Percentiles rank a stretch among this genome's conserved stretches.
phyloP scores from a whole-genome alignment of 352 stramenopile genomes.

The Pythium periplocum region DNA sequence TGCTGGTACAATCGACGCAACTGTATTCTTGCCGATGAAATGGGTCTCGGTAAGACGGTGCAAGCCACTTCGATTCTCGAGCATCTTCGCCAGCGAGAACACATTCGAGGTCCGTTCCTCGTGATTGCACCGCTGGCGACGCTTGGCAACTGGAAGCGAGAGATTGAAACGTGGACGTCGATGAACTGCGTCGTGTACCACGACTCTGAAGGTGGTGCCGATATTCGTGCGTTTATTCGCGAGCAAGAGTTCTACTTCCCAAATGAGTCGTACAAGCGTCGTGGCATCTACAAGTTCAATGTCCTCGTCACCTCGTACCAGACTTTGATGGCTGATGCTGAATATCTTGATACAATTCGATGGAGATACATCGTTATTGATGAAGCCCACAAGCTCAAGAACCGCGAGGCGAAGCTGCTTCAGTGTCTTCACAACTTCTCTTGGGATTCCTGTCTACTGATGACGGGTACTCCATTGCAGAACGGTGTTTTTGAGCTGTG shows the following conservation, averaged over 20 bases:
- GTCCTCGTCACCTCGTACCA: slow-evolving; percentile 98
- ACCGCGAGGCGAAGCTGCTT: slow-evolving; percentile 92
- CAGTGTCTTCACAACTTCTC: slow-evolving; percentile 84
- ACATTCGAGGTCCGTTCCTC: slow-evolving; percentile 95
- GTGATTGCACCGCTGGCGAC: slow-evolving; percentile 98
- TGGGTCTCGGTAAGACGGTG: slow-evolving; percentile 90
- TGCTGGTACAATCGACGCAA: slow-evolving; percentile 97
- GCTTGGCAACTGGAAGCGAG: slow-evolving; percentile 98
- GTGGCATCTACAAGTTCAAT: slow-evolving; percentile 92
- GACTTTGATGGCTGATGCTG: slow-evolving; percentile 92
- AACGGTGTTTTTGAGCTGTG: slow-evolving; percentile 99
- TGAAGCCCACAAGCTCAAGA: slow-evolving; percentile 99
- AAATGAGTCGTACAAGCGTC: slow-evolving; percentile 64
- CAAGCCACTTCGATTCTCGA: slow-evolving; percentile 93
- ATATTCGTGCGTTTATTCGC: slow-evolving; percentile 91
- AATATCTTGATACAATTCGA: slow-evolving; percentile 89
- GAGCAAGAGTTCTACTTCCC: slow-evolving; percentile 97
- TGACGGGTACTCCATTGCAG: slow-evolving; percentile 98
- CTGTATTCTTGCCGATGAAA: slow-evolving; percentile 88
- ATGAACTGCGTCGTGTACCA: slow-evolving; percentile 99
- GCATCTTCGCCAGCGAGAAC: slow-evolving; percentile 88
- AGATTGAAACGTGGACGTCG: slow-evolving; percentile 98
- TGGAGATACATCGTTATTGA: slow-evolving; percentile 99
- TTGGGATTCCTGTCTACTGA: slow-evolving; percentile 90
- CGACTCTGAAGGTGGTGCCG: slow-evolving; percentile 89